Base-by-base conservation (phyloP, 495 filamentous ascomycete genomes). In the Xylaria scruposa region DNA sequence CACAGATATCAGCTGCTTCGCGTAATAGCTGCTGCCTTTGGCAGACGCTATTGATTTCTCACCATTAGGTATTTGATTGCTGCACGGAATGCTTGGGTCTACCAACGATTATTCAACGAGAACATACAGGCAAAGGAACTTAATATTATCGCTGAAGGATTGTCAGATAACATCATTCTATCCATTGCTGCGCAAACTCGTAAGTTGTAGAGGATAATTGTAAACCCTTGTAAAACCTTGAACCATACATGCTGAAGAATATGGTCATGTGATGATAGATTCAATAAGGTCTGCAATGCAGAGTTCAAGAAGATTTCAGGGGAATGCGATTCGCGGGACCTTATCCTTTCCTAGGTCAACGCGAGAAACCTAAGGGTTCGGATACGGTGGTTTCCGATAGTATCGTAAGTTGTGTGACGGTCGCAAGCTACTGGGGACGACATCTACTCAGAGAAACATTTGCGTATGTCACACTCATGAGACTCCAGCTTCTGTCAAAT, bases 181-280 rank as follows among this genome's bases (percentile, higher is more conserved):
- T 10, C 42, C 15, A 4, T 42, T 49, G 17, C 12, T 15, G 42
- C 42, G 42, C 26, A 12, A 12, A 12, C 24, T 24, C 26, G 31
- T 40, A 26, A 6, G 36, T 19, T 53, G n/a, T 42, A 29, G 31
- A 21, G 33, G 19, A 31, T n/a, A 21, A 67, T 42, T 13, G 66
- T 46, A 68, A 58, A 17, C 1, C n/a, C 29, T 31, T 31, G 29
- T 31, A 31, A 31, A 31, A 10, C 65, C 46, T 44, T 33, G 31
- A 44, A 21, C 4, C 24, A 54, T 26, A 36, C 26, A 31, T 40
- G 36, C 36, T 31, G 65, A 44, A 31, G 12, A 24, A 9, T 15
- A 58, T 33, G 66, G 66, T 46, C 66, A 68, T 59, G 53, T 68
- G 66, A 40, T 38, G 5, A 53, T 58, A 7, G 19, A 59, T 56